A percentile compares a stretch with the other conserved stretches of the same genome.
phyloP scores from a whole-genome alignment of 768 basidiomycete genomes.

The Agaricus subrufescens region DNA sequence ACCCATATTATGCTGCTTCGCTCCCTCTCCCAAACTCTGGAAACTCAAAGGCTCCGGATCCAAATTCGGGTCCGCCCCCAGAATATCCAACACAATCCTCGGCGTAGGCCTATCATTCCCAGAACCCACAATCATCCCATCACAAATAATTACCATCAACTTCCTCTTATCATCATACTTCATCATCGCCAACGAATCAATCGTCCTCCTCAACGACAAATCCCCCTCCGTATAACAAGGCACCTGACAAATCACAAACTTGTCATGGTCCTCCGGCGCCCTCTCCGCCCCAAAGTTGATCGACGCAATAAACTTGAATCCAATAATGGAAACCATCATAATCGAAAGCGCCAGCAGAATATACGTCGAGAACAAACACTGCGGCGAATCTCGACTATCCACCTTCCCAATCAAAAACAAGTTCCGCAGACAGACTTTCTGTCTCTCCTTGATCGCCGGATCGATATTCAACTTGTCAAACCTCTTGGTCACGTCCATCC shows the following conservation, averaged over 20 bases:
- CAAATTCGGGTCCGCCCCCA: conserved; percentile 88
- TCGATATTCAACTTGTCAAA: conserved; percentile 63
- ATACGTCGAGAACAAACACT: conserved; percentile 89
- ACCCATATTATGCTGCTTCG: conserved; percentile 97
- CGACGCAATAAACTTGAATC: conserved; percentile 93
- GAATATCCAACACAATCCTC: conserved; percentile 92
- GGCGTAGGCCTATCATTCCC: conserved; percentile 97
- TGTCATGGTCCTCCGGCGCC: conserved; percentile 92
- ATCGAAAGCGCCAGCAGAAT: conserved; percentile 85
- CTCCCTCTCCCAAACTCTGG: conserved; percentile 88
- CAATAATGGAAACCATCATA: conserved; percentile 93
- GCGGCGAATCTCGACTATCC: conserved; percentile 87
- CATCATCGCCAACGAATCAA: conserved; percentile 90
- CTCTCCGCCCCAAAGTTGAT: conserved; percentile 76
- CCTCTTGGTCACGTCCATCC: conserved; percentile 76
- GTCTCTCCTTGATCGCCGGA: conserved; percentile 53
- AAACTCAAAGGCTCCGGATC: conserved; percentile 96
- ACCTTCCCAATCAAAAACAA: conserved; percentile 88
- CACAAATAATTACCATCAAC: conserved; percentile 88
- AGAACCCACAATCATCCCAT: conserved; percentile 96
- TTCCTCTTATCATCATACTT: conserved; percentile 99
- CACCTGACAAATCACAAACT: conserved; percentile 96
- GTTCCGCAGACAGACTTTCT: conserved; percentile 89
- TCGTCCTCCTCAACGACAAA: conserved; percentile 75
- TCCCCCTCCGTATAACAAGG: conserved; percentile 99